Evolutionary conservation across 352 stramenopile species (phyloP).

Genomic region (Phytophthora boehmeriae): DNA sequence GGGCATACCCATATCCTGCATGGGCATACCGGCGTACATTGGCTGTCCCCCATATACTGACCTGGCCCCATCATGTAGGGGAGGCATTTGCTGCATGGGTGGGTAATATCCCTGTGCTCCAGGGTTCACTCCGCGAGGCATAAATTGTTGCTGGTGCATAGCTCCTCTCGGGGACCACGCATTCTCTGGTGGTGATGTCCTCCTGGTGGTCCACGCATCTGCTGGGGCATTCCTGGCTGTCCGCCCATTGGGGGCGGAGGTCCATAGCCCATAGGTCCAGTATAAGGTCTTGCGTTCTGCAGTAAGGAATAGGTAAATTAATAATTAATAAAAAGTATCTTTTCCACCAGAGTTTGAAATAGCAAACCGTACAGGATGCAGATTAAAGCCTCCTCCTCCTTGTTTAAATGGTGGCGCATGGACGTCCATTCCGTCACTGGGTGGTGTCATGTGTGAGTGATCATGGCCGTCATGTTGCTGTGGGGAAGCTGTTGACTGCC

Average conservation of each 20-base stretch:
- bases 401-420: conserved; percentile 51
- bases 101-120: conserved; percentile 50
- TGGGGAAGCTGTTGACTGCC: conserved; percentile 6
- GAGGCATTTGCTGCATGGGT: conserved; percentile 49
- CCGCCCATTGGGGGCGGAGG: conserved; percentile 35
- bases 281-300: conserved; percentile 46
- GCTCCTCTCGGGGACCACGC: conserved; percentile 40
- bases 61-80: conserved; percentile 54
- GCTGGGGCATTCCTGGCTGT: conserved; percentile 44
- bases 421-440: conserved; percentile 45
- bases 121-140: conserved; percentile 45
- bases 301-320: neutral
- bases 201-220: conserved; percentile 56
- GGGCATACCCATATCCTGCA: conserved; percentile 52
- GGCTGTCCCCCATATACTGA: conserved; percentile 46
- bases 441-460: conserved; percentile 28
- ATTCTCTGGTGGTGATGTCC: conserved; percentile 43
- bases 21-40: conserved; percentile 46
- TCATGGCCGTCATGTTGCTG: conserved; percentile 36
- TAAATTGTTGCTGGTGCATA: conserved; percentile 49
- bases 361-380: conserved; percentile 49
- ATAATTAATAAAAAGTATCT: neutral
- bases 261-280: conserved; percentile 43
- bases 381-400: conserved; percentile 37
- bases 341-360: neutral